Evolutionary conservation across 2,329 filamentous ascomycete genomes (phyloP).

Genomic region (Microdochium nivale): DNA sequence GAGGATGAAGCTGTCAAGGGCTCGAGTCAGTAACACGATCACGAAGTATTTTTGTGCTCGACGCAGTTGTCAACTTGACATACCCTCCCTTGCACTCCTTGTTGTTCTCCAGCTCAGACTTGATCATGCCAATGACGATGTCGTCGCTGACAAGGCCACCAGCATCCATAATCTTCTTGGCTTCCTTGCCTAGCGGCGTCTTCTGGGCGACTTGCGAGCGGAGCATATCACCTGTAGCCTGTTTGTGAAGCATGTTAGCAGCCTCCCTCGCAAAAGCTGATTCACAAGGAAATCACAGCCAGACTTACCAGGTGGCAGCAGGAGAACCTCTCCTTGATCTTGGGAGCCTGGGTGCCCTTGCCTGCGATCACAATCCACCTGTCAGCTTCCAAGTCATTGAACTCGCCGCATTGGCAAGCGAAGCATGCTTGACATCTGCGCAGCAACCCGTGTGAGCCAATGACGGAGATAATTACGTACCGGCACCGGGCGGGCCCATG

Average conservation of each 20-base stretch:
- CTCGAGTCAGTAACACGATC: constrained; percentile 10
- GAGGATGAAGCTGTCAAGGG: constrained; percentile 76
- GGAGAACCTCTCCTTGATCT: constrained; percentile 96
- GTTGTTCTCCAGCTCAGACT: constrained; percentile 91
- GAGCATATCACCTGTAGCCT: constrained; percentile 99
- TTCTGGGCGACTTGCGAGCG: constrained; percentile 97
- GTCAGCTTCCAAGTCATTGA: constrained; percentile 2
- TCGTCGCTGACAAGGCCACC: constrained; percentile 96
- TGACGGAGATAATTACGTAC: constrained; percentile 44
- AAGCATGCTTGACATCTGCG: neutral
- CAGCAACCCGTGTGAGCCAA: neutral
- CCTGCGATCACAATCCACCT: constrained; percentile 41
- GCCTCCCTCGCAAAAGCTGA: neutral
- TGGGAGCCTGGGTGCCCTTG: constrained; percentile 97
- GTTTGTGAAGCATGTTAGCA: constrained; percentile 2
- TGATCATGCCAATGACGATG: constrained; percentile 99
- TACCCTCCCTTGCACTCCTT: constrained; percentile 95
- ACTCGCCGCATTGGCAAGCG: neutral
- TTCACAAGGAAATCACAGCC: neutral
- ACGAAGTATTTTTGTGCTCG: constrained; percentile 4
- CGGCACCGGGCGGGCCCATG: constrained; percentile 94
- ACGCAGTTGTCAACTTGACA: constrained; percentile 18
- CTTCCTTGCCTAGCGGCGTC: constrained; percentile 86
- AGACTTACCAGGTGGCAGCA: constrained; percentile 85
- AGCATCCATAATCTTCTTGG: constrained; percentile 99